phyloP scores from a whole-genome alignment of 768 basidiomycete species.

The Cystobasidium onofrii region DNA sequence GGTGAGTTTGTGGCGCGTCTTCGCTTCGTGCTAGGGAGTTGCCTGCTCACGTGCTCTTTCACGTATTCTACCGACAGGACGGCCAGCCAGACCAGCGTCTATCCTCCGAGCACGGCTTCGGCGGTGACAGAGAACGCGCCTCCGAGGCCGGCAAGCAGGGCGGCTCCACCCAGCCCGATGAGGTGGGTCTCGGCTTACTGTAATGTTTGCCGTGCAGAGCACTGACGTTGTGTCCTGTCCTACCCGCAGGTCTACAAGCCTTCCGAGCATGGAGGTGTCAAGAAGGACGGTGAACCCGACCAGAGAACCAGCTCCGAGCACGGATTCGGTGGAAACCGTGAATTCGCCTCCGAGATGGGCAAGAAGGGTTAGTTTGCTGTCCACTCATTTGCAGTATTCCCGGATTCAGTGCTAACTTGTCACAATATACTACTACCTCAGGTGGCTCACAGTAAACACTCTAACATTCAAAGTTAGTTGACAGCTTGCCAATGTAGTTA shows the following conservation, averaged over 20 bases:
- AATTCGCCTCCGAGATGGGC: conserved; percentile 40
- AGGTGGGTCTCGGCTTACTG: too few species aligned
- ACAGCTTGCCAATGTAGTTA: not conserved
- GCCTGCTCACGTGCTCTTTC: not conserved
- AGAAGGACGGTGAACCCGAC: conserved; percentile 47
- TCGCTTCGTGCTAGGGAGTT: too few species aligned
- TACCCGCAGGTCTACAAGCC: conserved; percentile 45
- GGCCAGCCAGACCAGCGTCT: conserved; percentile 39
- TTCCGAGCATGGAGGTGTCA: conserved; percentile 46
- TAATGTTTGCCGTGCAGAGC: too few species aligned
- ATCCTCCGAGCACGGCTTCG: conserved; percentile 46
- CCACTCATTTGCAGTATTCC: not conserved
- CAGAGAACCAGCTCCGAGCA: conserved; percentile 47
- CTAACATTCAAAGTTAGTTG: not conserved
- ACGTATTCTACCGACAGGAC: not conserved
- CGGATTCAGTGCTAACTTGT: not conserved
- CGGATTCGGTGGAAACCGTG: conserved; percentile 40
- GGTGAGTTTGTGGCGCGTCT: too few species aligned
- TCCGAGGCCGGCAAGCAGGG: conserved; percentile 31
- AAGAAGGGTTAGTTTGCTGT: conserved; percentile 43
- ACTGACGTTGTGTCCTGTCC: not conserved
- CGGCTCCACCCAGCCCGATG: conserved; percentile 28
- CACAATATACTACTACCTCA: not conserved
- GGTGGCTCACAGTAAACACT: not conserved
- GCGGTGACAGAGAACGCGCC: conserved; percentile 35